Evolutionary conservation across 768 basidiomycete genomes (phyloP), one percentile per base, ranked within the genome.

Genomic region (Strobilomyces confusus): DNA sequence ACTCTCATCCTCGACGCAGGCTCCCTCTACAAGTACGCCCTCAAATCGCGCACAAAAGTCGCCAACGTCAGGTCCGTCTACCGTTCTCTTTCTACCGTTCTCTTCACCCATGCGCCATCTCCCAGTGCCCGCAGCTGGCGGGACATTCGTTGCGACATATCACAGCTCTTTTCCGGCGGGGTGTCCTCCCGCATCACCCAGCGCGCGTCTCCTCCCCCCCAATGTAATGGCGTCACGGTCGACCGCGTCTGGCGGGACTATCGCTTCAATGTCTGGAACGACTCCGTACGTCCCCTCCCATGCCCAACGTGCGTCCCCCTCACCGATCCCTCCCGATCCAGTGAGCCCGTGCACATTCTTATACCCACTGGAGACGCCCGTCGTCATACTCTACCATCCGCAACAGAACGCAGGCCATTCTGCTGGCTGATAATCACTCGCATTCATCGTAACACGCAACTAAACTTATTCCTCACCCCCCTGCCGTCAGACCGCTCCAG

Each of bases 1-100:
- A 82, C 83, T 30, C 75, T 87, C 53, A 76, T 88, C 55, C 76
- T 88, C 57, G 84, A 86, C 61, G 83, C 86, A 19, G 86, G 86
- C 7, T 77, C 78, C 20, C 71, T 81, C 36, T 88, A 88, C 73
- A 78, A 79, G 62, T 87, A 88, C 66, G 84, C 82, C 33, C 71
- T 88, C 54, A 87, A 86, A 67, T 76, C 77, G 56, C 78, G 76
- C 58, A 78, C 80, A 46, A 83, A 81, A 62, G 84, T 87, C 26
- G 83, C 79, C 53, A 82, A 83, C 64, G 78, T 88, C 69, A 84
- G 83, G 86, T 87, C 69, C 62, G 84, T 20, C 52, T 9, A n/a
- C 37, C 51, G 23, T 52, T 19, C 58, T 14, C 50, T 36, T 17
- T 47, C 26, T 25, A 20, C 20, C 49, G 19, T 54, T 25, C 41